Evolutionary conservation across 2,329 filamentous ascomycete genomes (phyloP), one percentile per base, ranked within the genome.

Genomic region (Aureobasidium sp.): DNA sequence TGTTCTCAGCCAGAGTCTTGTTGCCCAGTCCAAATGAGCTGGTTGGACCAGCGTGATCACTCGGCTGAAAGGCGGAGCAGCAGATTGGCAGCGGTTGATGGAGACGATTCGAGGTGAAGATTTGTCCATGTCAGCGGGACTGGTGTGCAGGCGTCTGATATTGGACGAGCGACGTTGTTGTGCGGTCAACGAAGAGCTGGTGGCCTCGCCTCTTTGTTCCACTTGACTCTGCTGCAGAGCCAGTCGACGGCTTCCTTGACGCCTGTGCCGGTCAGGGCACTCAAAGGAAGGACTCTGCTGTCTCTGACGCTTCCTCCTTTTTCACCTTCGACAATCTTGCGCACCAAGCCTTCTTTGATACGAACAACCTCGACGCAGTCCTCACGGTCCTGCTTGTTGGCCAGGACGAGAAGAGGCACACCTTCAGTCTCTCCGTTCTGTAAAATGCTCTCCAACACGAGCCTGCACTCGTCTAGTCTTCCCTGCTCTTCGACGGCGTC

Each of bases 221-320:
- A 97, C 75, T 90, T 91, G 31, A 97, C 91, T 64, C 94, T 82
- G 67, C 87, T 93, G 72, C 90, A 86, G 63, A 99, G 80, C 94
- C 94, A 99, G 71, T 97, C 94, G n/a, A 99, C 89, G 0, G 94
- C 93, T 78, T 97, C 94, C 70, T 85, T 86, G 2, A 99, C 94
- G 2, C 94, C 94, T 15, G 82, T 82, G 56, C 78, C 90, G 6
- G 88, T 93, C 71, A 99, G 77, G n/a, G 94, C 94, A 73, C 90
- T 95, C 65, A 97, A 86, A 7, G 94, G 91, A 71, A 99, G 75
- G 17, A 97, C 94, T 64, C 94, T 82, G 71, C 90, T 95, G 77
- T 99, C 94, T 66, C 93, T 84, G 59, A 97, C 90, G 65, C 87
- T 89, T 45, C 82, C 84, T 0, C 91, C 91, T 77, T 93, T 94